Conservation (phyloP, 2,329 filamentous ascomycete genomes). For the Exophiala alcalophila region DNA sequence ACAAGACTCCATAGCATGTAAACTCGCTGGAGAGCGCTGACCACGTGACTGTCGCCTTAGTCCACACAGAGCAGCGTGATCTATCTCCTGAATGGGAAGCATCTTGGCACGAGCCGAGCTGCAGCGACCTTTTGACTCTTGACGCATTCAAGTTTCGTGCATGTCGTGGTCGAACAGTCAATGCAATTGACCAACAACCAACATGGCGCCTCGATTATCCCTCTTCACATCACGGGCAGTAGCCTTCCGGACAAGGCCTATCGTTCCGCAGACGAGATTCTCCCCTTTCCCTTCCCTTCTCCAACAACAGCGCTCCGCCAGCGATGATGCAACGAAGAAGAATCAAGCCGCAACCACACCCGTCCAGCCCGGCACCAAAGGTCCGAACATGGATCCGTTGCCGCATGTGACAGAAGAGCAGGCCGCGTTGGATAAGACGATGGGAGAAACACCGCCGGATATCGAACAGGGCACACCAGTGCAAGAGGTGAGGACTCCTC, state of each 20-base stretch:
- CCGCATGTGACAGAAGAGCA: constrained; percentile 66
- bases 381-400: constrained; percentile 52
- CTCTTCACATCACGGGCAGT: constrained; percentile 41
- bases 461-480: constrained; percentile 64
- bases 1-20: too few species aligned
- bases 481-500: constrained; percentile 63
- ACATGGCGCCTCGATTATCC: constrained; percentile 57
- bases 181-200: constrained; percentile 10
- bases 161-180: neutral
- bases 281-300: constrained; percentile 27
- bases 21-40: too few species aligned
- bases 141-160: too few species aligned
- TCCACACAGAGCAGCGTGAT: too few species aligned
- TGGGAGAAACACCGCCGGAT: constrained; percentile 58
- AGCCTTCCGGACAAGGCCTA: constrained; percentile 29
- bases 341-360: constrained; percentile 25
- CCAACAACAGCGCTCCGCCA: constrained; percentile 30
- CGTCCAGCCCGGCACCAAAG: constrained; percentile 33
- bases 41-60: too few species aligned
- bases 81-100: too few species aligned
- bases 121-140: too few species aligned
- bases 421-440: constrained; percentile 57
- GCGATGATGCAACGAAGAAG: constrained; percentile 32
- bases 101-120: too few species aligned
- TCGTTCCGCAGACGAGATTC: constrained; percentile 21